Percentiles rank a stretch among this genome's conserved stretches.
Evolutionary conservation across 176 grass and related monocot genomes (phyloP).

Genomic region (Zea luxurians): DNA sequence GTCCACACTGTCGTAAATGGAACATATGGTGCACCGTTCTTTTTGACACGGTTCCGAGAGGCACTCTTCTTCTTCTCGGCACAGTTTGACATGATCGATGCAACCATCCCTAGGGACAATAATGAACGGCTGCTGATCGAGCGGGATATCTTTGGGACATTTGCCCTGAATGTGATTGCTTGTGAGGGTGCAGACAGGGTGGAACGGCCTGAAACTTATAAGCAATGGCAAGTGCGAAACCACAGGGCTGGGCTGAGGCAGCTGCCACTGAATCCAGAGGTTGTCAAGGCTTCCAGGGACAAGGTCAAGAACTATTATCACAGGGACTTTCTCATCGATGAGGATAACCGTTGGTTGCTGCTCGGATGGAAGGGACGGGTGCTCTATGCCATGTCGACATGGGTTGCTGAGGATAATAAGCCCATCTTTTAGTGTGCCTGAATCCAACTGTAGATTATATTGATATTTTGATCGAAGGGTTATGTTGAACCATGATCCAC

Average conservation of each 20-base stretch:
- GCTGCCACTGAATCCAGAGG: not conserved
- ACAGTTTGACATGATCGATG: not conserved
- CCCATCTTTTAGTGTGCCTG: slow-evolving; percentile 5
- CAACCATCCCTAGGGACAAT: not conserved
- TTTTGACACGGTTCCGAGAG: slow-evolving; percentile 16
- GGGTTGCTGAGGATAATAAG: slow-evolving; percentile 18
- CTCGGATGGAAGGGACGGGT: slow-evolving; percentile 3
- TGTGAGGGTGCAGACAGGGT: slow-evolving; percentile 19
- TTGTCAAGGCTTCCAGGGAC: not conserved
- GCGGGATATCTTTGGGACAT: not conserved
- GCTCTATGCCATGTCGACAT: not conserved
- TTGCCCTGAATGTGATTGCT: slow-evolving; percentile 19
- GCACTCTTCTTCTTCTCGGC: slow-evolving; percentile 18
- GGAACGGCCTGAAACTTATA: slow-evolving; percentile 22
- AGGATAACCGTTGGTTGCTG: slow-evolving; percentile 19
- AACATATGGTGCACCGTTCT: not conserved
- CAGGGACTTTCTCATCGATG: not conserved
- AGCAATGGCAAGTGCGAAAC: slow-evolving; percentile 10
- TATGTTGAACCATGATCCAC: slow-evolving; percentile 1
- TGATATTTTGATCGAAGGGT: slow-evolving; percentile 2
- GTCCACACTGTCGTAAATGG: slow-evolving; percentile 24
- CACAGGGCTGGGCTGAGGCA: slow-evolving; percentile 8
- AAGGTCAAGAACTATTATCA: slow-evolving; percentile 1
- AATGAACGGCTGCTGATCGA: not conserved
- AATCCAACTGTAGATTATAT: not conserved